Percentiles rank a stretch among this genome's conserved stretches.
Evolutionary conservation across 768 basidiomycete genomes (phyloP).

Genomic region (Antrodiella citrinella): DNA sequence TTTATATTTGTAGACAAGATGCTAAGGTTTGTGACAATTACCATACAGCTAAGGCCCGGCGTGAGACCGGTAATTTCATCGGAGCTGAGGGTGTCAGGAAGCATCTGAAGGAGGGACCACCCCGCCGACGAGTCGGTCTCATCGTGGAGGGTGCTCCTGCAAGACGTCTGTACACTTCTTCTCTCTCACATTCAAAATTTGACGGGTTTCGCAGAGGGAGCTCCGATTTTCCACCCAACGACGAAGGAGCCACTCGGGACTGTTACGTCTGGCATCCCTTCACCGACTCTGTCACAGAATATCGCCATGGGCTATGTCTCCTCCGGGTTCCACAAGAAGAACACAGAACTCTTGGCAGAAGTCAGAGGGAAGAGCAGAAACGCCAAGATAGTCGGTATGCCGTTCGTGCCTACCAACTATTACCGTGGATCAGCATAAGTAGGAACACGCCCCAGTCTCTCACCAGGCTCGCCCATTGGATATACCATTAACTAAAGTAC

Average conservation of each 20-base stretch:
- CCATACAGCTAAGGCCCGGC: conserved; percentile 71
- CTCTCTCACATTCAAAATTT: neutral
- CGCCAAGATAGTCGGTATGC: conserved; percentile 75
- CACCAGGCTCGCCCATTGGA: too few species aligned
- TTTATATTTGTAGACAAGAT: neutral
- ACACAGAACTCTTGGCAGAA: conserved; percentile 76
- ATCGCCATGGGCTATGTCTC: conserved; percentile 94
- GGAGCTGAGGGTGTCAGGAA: conserved; percentile 66
- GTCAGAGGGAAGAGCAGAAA: conserved; percentile 75
- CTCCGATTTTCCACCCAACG: conserved; percentile 39
- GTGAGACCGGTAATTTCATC: conserved; percentile 64
- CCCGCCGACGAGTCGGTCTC: conserved; percentile 73
- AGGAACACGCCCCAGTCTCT: too few species aligned
- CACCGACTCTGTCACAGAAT: conserved; percentile 82
- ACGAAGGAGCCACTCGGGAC: conserved; percentile 23
- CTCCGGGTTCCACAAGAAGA: conserved; percentile 83
- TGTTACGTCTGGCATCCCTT: conserved; percentile 94
- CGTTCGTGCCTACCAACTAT: conserved; percentile 80
- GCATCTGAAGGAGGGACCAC: conserved; percentile 75
- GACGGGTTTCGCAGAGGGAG: conserved; percentile 52
- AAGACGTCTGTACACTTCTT: conserved; percentile 46
- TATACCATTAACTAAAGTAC: too few species aligned
- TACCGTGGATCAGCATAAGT: conserved; percentile 50
- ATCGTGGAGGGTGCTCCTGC: conserved; percentile 82
- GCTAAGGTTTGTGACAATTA: neutral